Evolutionary conservation across 1,284 basidiomycete genomes (phyloP).

Genomic region (Tausonia pullulans): DNA sequence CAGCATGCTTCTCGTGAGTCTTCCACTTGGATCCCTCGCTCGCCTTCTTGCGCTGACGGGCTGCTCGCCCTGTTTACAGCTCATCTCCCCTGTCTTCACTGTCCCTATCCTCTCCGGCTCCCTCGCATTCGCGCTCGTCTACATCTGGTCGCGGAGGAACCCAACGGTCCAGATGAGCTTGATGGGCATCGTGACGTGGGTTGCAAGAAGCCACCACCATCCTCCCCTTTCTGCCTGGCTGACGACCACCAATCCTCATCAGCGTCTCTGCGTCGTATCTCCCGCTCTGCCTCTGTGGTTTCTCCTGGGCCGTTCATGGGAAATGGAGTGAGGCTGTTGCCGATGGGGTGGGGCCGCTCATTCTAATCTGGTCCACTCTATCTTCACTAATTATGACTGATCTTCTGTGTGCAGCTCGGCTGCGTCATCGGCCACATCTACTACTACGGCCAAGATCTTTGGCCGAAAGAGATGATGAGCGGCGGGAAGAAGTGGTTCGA

Average conservation of each 20-base stretch:
- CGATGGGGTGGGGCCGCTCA: conserved; percentile 47
- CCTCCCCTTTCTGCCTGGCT: neutral
- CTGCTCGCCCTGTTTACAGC: conserved; percentile 37
- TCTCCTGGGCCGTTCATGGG: conserved; percentile 79
- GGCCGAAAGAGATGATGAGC: conserved; percentile 70
- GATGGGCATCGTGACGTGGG: conserved; percentile 73
- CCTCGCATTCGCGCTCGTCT: conserved; percentile 79
- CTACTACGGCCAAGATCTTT: conserved; percentile 89
- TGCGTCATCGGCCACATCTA: conserved; percentile 82
- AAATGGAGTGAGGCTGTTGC: conserved; percentile 73
- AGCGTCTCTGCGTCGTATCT: conserved; percentile 87
- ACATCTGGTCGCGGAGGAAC: conserved; percentile 90
- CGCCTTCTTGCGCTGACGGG: neutral
- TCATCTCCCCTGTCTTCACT: conserved; percentile 71
- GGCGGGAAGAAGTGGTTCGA: conserved; percentile 11
- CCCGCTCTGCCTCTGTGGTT: conserved; percentile 74
- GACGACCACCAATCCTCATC: neutral
- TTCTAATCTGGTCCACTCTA: conserved; percentile 17
- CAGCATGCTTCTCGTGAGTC: conserved; percentile 63
- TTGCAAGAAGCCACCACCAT: neutral
- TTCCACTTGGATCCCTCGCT: neutral
- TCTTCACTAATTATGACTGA: neutral
- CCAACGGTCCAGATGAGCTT: conserved; percentile 88
- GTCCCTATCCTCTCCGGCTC: conserved; percentile 56
- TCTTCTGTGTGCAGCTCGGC: conserved; percentile 39